These are phyloP conservation scores for Zizania latifolia DNA, from an alignment of 176 grass and related monocot genomes.

Conservation along the genomic window DNA sequence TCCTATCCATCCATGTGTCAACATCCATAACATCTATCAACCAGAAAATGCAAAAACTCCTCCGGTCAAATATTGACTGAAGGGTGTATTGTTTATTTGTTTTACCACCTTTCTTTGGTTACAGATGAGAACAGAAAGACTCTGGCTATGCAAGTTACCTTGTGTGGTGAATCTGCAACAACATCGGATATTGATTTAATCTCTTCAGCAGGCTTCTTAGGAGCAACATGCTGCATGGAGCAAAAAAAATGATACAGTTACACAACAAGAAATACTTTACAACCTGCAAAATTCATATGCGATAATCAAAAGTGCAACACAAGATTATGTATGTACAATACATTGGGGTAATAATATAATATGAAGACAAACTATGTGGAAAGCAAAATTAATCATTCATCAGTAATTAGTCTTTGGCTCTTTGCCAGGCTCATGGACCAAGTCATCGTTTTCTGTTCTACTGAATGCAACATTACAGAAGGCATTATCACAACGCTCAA, in stretches of 20 bases:
- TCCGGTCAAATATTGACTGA: no score
- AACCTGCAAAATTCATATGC: slow-evolving; percentile 5
- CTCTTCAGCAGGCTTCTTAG: slow-evolving; percentile 59
- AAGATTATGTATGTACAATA: not conserved
- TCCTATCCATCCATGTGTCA: no score
- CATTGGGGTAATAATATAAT: not conserved
- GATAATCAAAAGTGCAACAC: not conserved
- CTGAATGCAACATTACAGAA: not conserved
- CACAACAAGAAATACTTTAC: not conserved
- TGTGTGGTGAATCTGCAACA: slow-evolving; percentile 83
- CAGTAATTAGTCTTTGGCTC: not conserved
- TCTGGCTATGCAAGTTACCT: slow-evolving; percentile 50
- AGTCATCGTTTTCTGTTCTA: not conserved
- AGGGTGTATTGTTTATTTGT: no score
- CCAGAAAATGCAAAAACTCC: not conserved
- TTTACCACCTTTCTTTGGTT: not conserved
- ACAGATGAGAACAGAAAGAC: slow-evolving; percentile 25
- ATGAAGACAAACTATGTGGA: not conserved
- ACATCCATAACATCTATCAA: no score
- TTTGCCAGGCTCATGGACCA: not conserved
- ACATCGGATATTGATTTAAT: slow-evolving; percentile 50
- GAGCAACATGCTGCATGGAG: slow-evolving; percentile 56
- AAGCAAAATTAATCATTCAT: not conserved
- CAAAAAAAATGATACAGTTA: slow-evolving; percentile 30
- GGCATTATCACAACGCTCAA: not conserved